Conservation (phyloP, 257 asterid genomes). For the Verbascum thapsus region DNA sequence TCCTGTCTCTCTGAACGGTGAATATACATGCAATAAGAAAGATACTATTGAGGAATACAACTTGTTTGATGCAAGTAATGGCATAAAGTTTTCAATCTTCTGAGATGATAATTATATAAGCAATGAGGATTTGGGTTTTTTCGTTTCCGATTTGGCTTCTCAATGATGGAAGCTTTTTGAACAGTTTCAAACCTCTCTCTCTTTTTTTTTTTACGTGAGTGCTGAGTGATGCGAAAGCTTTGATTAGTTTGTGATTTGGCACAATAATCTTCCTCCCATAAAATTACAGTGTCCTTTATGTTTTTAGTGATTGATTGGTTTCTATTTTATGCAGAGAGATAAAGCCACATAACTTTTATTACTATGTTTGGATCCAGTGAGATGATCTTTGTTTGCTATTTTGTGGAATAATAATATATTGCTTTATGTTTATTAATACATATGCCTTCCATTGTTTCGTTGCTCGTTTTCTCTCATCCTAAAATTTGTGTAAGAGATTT, state of each 20-base stretch:
- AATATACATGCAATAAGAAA: constrained; percentile 49
- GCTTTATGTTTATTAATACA: constrained; percentile 10
- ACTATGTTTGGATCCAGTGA: constrained; percentile 14
- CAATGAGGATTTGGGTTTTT: constrained; percentile 35
- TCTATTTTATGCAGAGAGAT: constrained; percentile 17
- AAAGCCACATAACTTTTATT: constrained; percentile 11
- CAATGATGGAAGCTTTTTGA: constrained; percentile 50
- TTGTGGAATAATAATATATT: constrained; percentile 12
- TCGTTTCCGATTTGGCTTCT: constrained; percentile 32
- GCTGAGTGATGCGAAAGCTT: constrained; percentile 43
- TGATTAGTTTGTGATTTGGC: constrained; percentile 38
- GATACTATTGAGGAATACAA: constrained; percentile 80
- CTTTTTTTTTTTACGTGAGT: constrained; percentile 32
- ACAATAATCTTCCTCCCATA: constrained; percentile 40
- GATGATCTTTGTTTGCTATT: constrained; percentile 26
- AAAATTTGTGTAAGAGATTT: too few species aligned
- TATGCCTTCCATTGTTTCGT: background rate
- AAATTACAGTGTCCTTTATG: constrained; percentile 19
- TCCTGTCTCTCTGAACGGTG: constrained; percentile 44
- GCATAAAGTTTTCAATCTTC: constrained; percentile 77
- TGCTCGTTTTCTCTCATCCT: constrained; percentile 11
- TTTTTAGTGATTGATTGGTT: constrained; percentile 26
- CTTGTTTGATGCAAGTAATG: constrained; percentile 83
- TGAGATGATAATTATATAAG: constrained; percentile 49
- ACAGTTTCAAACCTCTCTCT: constrained; percentile 19